A percentile compares a stretch with the other conserved stretches of the same genome.
Conservation (phyloP, 805 yeast species). For the Starmerella vitae region DNA sequence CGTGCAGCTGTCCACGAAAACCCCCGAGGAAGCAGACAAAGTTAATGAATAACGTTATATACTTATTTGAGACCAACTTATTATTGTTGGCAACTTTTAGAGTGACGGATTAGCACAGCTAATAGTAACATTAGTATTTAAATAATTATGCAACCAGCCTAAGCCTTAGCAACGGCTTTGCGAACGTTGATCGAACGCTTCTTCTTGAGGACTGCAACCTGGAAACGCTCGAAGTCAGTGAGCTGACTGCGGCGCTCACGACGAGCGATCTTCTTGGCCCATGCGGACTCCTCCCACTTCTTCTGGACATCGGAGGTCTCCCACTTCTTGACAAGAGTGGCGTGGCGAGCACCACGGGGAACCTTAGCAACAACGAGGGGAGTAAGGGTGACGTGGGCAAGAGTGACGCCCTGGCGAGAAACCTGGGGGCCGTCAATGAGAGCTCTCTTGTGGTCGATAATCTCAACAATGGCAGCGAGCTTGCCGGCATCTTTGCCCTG, state of each 20-base stretch:
- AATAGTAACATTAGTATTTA: slow-evolving; percentile 5
- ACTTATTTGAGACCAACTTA: neutral
- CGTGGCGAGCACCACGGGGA: slow-evolving; percentile 91
- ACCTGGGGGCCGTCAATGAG: slow-evolving; percentile 95
- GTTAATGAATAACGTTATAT: too few species aligned
- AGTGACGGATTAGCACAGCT: too few species aligned
- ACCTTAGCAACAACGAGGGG: slow-evolving; percentile 72
- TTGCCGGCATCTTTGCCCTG: slow-evolving; percentile 59
- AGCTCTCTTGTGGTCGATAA: slow-evolving; percentile 97
- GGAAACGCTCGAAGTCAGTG: slow-evolving; percentile 98
- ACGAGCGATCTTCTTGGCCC: slow-evolving; percentile 98
- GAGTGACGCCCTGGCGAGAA: slow-evolving; percentile 80
- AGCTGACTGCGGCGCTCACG: slow-evolving; percentile 86
- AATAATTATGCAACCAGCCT: slow-evolving; percentile 13
- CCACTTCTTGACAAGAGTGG: slow-evolving; percentile 83
- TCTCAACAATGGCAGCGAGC: slow-evolving; percentile 95
- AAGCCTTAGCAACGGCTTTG: slow-evolving; percentile 93
- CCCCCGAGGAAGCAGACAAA: slow-evolving; percentile 41
- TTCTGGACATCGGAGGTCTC: slow-evolving; percentile 72
- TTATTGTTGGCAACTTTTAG: too few species aligned
- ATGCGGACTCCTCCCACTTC: slow-evolving; percentile 85
- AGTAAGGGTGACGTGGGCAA: slow-evolving; percentile 83
- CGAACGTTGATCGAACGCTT: slow-evolving; percentile 91
- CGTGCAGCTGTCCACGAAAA: slow-evolving; percentile 68
- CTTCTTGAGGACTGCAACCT: slow-evolving; percentile 92